These are phyloP conservation scores for Vitis rotundifolia DNA, from an alignment of 164 flowering plant genomes.

Conservation along the genomic window DNA sequence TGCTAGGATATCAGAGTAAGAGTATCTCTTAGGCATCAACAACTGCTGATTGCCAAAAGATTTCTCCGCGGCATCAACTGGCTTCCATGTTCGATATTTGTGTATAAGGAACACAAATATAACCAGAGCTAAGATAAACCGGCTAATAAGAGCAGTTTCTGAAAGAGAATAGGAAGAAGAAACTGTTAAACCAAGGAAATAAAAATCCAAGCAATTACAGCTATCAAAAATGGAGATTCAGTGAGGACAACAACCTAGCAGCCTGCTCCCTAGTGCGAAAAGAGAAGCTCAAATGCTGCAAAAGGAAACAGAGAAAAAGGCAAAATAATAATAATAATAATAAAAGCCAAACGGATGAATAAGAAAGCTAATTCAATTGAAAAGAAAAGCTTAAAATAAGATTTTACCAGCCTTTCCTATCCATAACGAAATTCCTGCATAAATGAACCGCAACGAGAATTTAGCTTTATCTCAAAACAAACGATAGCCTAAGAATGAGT, in stretches of 20 bases:
- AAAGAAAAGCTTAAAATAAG: neutral
- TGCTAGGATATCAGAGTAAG: conserved; percentile 9
- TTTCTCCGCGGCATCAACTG: neutral
- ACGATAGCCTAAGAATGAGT: neutral
- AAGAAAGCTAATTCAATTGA: too few species aligned
- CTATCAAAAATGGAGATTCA: neutral
- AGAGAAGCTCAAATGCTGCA: neutral
- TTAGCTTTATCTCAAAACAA: neutral
- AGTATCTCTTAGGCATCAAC: neutral
- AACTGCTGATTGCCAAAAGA: neutral
- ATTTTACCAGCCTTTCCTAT: too few species aligned
- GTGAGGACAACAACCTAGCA: neutral
- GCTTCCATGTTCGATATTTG: conserved; percentile 2
- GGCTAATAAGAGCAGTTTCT: too few species aligned
- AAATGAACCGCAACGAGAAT: too few species aligned
- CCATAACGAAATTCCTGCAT: too few species aligned
- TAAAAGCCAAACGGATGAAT: too few species aligned
- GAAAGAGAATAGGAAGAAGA: too few species aligned
- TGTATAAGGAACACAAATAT: conserved; percentile 13
- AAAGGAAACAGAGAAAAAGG: neutral
- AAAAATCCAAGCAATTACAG: neutral
- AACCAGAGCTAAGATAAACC: neutral
- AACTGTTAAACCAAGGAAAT: too few species aligned
- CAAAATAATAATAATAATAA: too few species aligned
- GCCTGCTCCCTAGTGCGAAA: neutral